These are phyloP conservation scores for Ustilago curta DNA, from an alignment of 1,284 basidiomycete genomes.

Conservation along the genomic window DNA sequence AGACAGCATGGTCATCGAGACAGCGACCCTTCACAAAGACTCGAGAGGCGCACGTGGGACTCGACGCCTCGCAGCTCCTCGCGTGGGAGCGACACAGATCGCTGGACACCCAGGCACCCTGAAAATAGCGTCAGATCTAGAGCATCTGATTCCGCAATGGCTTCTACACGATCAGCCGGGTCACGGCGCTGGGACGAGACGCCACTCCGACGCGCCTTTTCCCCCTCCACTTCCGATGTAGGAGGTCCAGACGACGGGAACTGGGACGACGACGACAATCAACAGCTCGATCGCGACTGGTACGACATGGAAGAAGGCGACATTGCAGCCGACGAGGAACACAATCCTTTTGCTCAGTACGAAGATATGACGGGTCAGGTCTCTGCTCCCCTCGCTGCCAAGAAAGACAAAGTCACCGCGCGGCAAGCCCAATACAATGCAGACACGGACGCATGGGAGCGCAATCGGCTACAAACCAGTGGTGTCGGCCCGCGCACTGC, in stretches of 20 bases:
- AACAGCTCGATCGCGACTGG: slow-evolving; percentile 62
- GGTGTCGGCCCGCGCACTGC: slow-evolving; percentile 85
- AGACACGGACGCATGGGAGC: slow-evolving; percentile 98
- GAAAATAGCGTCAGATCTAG: slow-evolving; percentile 3
- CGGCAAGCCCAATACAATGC: slow-evolving; percentile 75
- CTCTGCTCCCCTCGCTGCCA: slow-evolving; percentile 35
- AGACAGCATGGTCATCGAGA: slow-evolving; percentile 4
- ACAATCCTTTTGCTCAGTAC: slow-evolving; percentile 92
- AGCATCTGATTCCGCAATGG: slow-evolving; percentile 1
- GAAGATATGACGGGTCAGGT: slow-evolving; percentile 74
- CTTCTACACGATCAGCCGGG: slow-evolving; percentile 32
- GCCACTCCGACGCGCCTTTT: slow-evolving; percentile 18
- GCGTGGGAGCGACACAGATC: slow-evolving; percentile 6
- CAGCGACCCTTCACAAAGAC: slow-evolving; percentile 8
- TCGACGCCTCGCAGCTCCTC: slow-evolving; percentile 35
- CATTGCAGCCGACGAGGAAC: slow-evolving; percentile 82
- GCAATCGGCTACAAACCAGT: slow-evolving; percentile 94
- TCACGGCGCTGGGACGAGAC: slow-evolving; percentile 55
- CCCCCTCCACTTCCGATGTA: slow-evolving; percentile 65
- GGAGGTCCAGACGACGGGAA: slow-evolving; percentile 67
- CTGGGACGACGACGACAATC: slow-evolving; percentile 63
- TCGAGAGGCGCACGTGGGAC: slow-evolving; percentile 47
- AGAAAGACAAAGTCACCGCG: slow-evolving; percentile 66
- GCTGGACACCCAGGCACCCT: slow-evolving; percentile 19
- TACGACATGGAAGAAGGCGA: slow-evolving; percentile 65